A percentile compares a stretch with the other conserved stretches of the same genome.
phyloP scores from a whole-genome alignment of 257 asterid genomes.

The Plantago elongata region DNA sequence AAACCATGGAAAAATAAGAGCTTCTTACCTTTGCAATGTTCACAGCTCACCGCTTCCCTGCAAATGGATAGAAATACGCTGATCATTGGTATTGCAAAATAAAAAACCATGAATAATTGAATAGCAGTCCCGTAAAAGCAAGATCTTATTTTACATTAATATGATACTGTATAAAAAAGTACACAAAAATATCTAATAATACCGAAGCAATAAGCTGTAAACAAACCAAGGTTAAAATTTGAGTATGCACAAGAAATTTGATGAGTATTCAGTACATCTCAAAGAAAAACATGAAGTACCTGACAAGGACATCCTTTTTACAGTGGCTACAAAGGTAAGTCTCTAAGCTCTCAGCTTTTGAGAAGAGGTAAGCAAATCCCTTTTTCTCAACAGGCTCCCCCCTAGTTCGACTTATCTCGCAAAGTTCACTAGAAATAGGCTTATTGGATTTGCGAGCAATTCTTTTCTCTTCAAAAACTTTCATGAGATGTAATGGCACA shows the following conservation, averaged over 20 bases:
- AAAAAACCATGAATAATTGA: neutral
- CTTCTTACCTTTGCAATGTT: conserved; percentile 67
- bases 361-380: conserved; percentile 75
- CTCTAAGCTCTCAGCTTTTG: conserved; percentile 60
- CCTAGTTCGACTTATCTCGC: conserved; percentile 26
- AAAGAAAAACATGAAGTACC: conserved; percentile 40
- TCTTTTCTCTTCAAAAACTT: conserved; percentile 73
- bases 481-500: conserved; percentile 82
- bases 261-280: conserved; percentile 6
- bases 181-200: conserved; percentile 4
- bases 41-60: conserved; percentile 94
- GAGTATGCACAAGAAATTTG: conserved; percentile 9
- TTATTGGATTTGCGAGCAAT: conserved; percentile 70
- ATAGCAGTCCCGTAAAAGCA: conserved; percentile 3
- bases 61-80: conserved; percentile 28
- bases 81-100: conserved; percentile 25
- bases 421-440: conserved; percentile 38
- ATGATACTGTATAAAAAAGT: neutral
- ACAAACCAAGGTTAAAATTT: neutral
- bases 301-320: conserved; percentile 59
- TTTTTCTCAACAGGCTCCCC: conserved; percentile 43
- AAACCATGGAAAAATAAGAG: conserved; percentile 10
- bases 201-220: conserved; percentile 6
- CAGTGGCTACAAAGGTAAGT: conserved; percentile 70
- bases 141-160: conserved; percentile 5